Base-by-base conservation (phyloP, 768 basidiomycete species). In the Nidularia pulvinata region DNA sequence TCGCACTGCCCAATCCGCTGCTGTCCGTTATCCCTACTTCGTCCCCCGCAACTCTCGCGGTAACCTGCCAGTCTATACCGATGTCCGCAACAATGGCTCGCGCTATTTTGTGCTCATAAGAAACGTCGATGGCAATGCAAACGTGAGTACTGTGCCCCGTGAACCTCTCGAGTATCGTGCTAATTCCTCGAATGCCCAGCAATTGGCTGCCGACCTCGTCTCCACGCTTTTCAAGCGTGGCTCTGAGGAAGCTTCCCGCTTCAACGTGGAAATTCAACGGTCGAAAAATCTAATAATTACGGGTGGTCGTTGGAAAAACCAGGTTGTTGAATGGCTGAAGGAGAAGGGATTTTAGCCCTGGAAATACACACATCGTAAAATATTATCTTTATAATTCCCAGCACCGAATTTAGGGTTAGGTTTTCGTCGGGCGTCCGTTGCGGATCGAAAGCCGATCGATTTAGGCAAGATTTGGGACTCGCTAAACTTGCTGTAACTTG, bases 1-100 rank as follows among this genome's bases (percentile, higher is more conserved):
- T 37, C 39, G 54, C 36, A 48, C 52, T 51, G 30, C 49, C 54
- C 51, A 49, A 57, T 42, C 39, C 13, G 39, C 13, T 4, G 36
- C 44, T 25, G 9, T 55, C 39, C 60, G 52, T 25, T 58, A 66
- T 46, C 62, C 70, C 32, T 93, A 90, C 69, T 81, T 79, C 56
- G 75, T 93, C 45, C 79, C 82, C 19, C 81, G 90, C 56, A 91
- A 89, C 67, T 66, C 80, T 46, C 77, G 77, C 48, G 86, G 88
- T 33, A 79, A 80, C 47, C 76, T 92, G 33, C 89, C 90, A 44
- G 87, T 93, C 25, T 91, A 91, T 66, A 81, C 86, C 32, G 87
- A 91, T 65, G 64, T 89, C 45, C 83, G 86, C 57, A 89, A 87
- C 65, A 82, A 70, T 33, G 81, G 86, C 54, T 80, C 84, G 4